These are phyloP conservation scores for Syncephalastrum sp. DNA, from an alignment of 371 early-diverging fungal species.

Conservation along the genomic window DNA sequence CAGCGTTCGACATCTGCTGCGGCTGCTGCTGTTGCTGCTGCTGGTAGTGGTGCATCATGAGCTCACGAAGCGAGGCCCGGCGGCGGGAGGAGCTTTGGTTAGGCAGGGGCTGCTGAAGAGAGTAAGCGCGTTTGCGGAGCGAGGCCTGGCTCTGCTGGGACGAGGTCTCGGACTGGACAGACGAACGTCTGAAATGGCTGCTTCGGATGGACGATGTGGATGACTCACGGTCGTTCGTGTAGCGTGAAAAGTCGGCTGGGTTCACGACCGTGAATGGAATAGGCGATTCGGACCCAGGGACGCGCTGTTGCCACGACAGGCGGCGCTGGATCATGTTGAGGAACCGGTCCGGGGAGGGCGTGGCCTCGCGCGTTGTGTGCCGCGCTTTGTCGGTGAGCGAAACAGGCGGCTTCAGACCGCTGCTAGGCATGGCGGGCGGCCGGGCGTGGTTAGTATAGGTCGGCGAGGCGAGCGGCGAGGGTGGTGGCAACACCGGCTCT, in stretches of 20 bases:
- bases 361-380: slow-evolving; percentile 8
- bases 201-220: slow-evolving; percentile 53
- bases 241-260: slow-evolving; percentile 44
- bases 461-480: slow-evolving; percentile 9
- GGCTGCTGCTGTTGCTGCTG: background rate
- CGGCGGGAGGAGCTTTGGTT: slow-evolving; percentile 21
- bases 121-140: slow-evolving; percentile 26
- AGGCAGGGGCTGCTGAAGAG: slow-evolving; percentile 25
- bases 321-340: slow-evolving; percentile 41
- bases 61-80: slow-evolving; percentile 37
- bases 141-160: slow-evolving; percentile 36
- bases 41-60: slow-evolving; percentile 18
- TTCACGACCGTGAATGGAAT: slow-evolving; percentile 40
- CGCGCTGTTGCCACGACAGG: slow-evolving; percentile 35
- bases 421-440: background rate
- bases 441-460: slow-evolving; percentile 6
- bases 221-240: slow-evolving; percentile 45
- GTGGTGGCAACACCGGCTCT: slow-evolving; percentile 10
- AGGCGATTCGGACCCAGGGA: slow-evolving; percentile 41
- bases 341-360: slow-evolving; percentile 40
- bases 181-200: slow-evolving; percentile 43
- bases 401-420: slow-evolving; percentile 4
- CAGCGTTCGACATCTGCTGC: no score
- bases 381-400: slow-evolving; percentile 4
- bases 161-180: slow-evolving; percentile 46